Percentiles rank a stretch among this genome's conserved stretches.
Evolutionary conservation across 1,139 yeast species (phyloP).

Genomic region (Eremothecium coryli): DNA sequence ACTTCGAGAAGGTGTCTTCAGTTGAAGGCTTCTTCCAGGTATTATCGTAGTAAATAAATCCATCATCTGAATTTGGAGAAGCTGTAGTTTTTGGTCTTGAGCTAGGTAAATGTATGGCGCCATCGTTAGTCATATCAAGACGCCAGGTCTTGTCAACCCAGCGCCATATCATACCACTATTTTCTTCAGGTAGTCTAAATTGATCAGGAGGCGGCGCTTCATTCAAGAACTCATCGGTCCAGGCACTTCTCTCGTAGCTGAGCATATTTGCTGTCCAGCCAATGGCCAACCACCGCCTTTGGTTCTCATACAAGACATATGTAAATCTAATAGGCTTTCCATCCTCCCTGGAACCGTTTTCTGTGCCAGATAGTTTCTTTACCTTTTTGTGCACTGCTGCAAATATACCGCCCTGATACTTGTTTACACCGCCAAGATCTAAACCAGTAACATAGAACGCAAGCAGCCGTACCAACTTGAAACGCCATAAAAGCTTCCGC

Average conservation of each 20-base stretch:
- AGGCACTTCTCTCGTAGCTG: slow-evolving; percentile 87
- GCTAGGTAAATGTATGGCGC: slow-evolving; percentile 62
- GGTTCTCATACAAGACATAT: slow-evolving; percentile 90
- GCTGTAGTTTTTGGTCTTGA: slow-evolving; percentile 64
- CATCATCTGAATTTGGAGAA: slow-evolving; percentile 73
- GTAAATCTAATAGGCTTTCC: slow-evolving; percentile 72
- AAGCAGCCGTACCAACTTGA: slow-evolving; percentile 57
- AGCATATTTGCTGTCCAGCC: slow-evolving; percentile 94
- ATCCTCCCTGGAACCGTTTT: slow-evolving; percentile 13
- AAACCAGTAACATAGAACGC: slow-evolving; percentile 81
- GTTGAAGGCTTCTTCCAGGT: slow-evolving; percentile 90
- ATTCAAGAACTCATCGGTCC: slow-evolving; percentile 94
- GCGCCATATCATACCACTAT: slow-evolving; percentile 72
- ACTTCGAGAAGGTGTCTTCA: slow-evolving; percentile 81
- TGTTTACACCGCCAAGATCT: slow-evolving; percentile 56
- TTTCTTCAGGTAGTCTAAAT: slow-evolving; percentile 69
- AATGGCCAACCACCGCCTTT: slow-evolving; percentile 93
- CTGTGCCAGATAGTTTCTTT: slow-evolving; percentile 16
- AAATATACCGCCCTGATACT: slow-evolving; percentile 22
- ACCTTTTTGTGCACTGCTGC: slow-evolving; percentile 30
- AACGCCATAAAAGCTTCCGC: slow-evolving; percentile 74
- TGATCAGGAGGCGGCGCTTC: slow-evolving; percentile 70
- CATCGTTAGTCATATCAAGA: slow-evolving; percentile 80
- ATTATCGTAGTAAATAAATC: slow-evolving; percentile 80
- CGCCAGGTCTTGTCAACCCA: slow-evolving; percentile 95